These are phyloP conservation scores for Elasticomyces elasticus DNA, from an alignment of 495 filamentous ascomycete species.

Conservation along the genomic window DNA sequence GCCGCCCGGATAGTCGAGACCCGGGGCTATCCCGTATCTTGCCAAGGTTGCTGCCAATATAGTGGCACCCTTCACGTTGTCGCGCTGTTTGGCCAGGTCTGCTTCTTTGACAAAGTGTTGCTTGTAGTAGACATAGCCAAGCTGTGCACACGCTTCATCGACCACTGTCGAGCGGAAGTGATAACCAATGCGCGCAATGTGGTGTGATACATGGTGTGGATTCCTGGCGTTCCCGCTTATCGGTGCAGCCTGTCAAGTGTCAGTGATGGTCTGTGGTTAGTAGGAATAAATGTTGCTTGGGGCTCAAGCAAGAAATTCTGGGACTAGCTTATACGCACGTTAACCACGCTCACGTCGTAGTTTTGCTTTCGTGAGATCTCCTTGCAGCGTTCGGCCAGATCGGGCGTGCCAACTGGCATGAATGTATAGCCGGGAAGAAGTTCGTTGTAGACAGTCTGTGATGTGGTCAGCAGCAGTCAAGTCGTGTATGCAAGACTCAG, in stretches of 20 bases:
- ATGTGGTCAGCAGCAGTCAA: neutral
- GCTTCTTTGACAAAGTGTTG: conserved; percentile 36
- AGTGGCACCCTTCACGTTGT: too few relatives aligned
- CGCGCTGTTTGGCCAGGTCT: conserved; percentile 3
- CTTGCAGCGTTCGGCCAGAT: conserved; percentile 66
- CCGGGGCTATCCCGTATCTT: too few relatives aligned
- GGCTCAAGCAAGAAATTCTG: neutral
- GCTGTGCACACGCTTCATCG: conserved; percentile 42
- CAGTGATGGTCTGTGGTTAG: too few relatives aligned
- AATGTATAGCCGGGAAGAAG: conserved; percentile 73
- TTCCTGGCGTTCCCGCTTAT: conserved; percentile 31
- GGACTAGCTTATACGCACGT: conserved; percentile 57
- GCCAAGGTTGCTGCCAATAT: neutral
- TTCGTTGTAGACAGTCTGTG: conserved; percentile 24
- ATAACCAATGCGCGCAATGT: conserved; percentile 71
- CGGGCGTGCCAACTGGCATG: conserved; percentile 70
- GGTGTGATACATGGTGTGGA: conserved; percentile 47
- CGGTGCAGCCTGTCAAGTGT: conserved; percentile 18
- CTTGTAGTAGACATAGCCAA: conserved; percentile 37
- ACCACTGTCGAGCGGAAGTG: conserved; percentile 57
- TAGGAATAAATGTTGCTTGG: conserved; percentile 17
- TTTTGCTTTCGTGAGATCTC: conserved; percentile 61
- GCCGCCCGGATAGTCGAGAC: too few relatives aligned
- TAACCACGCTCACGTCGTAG: conserved; percentile 65
- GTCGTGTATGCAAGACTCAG: conserved; percentile 23